Percentiles rank a stretch among this genome's conserved stretches.
These are phyloP conservation scores for Fusarium haematococcum DNA, from an alignment of 2,329 filamentous ascomycete genomes.

Conservation along the genomic window DNA sequence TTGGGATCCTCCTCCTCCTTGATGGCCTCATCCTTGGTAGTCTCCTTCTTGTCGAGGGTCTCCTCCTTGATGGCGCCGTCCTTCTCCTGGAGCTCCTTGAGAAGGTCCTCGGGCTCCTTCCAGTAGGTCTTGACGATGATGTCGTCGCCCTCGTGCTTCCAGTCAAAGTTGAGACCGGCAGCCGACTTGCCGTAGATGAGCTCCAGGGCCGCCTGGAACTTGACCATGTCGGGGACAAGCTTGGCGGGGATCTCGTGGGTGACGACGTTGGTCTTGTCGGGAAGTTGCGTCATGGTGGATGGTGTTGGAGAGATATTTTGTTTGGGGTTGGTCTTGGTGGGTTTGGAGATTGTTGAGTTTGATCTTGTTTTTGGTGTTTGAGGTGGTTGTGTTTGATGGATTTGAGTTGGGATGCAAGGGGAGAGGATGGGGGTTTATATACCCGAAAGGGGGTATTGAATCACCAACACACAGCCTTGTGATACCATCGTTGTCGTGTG, in stretches of 20 bases:
- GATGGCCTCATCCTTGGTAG: neutral
- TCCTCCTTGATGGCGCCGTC: neutral
- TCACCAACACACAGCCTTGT: neutral
- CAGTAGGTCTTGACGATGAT: neutral
- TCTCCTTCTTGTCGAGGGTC: neutral
- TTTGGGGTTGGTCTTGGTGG: neutral
- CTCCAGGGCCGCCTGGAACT: neutral
- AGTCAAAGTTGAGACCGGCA: neutral
- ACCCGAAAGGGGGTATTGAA: neutral
- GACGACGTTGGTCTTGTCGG: neutral
- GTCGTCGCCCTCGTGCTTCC: neutral
- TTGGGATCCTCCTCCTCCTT: neutral
- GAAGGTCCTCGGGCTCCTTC: neutral
- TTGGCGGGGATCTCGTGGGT: slow-evolving; percentile 2
- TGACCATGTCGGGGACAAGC: slow-evolving; percentile 2
- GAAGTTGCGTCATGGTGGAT: slow-evolving; percentile 3
- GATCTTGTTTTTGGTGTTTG: neutral
- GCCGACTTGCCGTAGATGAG: neutral
- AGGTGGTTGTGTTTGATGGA: neutral
- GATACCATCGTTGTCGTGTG: neutral
- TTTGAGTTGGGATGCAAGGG: neutral
- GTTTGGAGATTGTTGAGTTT: neutral
- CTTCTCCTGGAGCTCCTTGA: slow-evolving; percentile 4
- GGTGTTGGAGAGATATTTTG: neutral
- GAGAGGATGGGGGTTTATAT: neutral